Base-by-base conservation (phyloP, 169 alveolate species). In the Plasmodium vinckei region DNA sequence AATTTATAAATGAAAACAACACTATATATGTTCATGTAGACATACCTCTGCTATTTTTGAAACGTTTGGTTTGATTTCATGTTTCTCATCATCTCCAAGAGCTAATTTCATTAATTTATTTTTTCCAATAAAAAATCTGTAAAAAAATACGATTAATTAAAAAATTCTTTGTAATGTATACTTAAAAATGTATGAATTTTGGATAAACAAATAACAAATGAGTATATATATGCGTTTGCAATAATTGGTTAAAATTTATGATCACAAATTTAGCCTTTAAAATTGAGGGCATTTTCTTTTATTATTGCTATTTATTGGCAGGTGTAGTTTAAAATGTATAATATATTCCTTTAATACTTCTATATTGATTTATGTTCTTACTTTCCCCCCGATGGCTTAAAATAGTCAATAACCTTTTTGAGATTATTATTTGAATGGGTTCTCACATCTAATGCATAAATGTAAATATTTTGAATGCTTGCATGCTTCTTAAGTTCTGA, bases 61-160 rank as follows among this genome's bases (percentile, higher is more conserved):
- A 19, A 86, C 33, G 6, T 86, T 86, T 44, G 91, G 87, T 51
- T 68, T 82, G 27, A 59, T 19, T 82, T 82, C 91, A n/a, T 17
- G 25, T 42, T 71, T 49, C 46, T 86, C 64, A 46, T 46, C 21
- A 19, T 15, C 60, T 10, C 75, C 87, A 42, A 86, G 73, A 44
- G 91, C 91, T 44, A 86, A 17, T 57, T 70, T 54, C 91, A 86
- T 86, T 70, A 86, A 53, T 70, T 86, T 86, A 86, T 86, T 86
- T 64, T 86, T 86, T 39, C 91, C 91, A 33, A 70, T 57, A 53
- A 86, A 86, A 70, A 82, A 65, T 47, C 90, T 82, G 51, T 67
- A 46, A 19, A 1, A 23, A 2, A 59, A 25, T n/a, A 39, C 3
- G 25, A 17, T 33, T 12, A 63, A 23, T 25, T 39, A 63, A 63